phyloP scores from a whole-genome alignment of 306 rosid genomes.

The Albizia julibrissin region DNA sequence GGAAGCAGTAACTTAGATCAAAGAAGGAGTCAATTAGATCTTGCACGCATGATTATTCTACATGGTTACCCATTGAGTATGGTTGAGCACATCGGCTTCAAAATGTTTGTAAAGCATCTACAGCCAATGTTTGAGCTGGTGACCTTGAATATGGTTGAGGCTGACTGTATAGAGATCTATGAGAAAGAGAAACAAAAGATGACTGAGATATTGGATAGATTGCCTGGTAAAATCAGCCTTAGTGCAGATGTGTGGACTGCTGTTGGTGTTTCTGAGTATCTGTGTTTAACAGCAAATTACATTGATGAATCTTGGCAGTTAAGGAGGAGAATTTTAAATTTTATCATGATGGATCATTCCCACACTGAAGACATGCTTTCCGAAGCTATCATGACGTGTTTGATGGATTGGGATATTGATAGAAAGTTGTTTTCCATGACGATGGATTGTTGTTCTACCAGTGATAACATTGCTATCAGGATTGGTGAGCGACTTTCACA shows the following conservation, averaged over 20 bases:
- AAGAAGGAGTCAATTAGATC: slow-evolving; percentile 85
- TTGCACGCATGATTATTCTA: slow-evolving; percentile 94
- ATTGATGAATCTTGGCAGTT: slow-evolving; percentile 89
- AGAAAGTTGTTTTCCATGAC: slow-evolving; percentile 88
- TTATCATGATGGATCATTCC: slow-evolving; percentile 69
- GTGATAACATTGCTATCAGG: slow-evolving; percentile 60
- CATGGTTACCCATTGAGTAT: slow-evolving; percentile 95
- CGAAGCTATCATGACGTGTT: slow-evolving; percentile 71
- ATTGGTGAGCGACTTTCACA: slow-evolving; percentile 80
- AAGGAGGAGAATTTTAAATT: slow-evolving; percentile 77
- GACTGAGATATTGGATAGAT: slow-evolving; percentile 84
- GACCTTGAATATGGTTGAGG: slow-evolving; percentile 73
- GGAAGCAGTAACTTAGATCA: slow-evolving; percentile 74
- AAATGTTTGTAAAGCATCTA: slow-evolving; percentile 79
- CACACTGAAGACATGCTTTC: slow-evolving; percentile 83
- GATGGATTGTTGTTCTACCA: slow-evolving; percentile 71
- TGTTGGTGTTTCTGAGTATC: slow-evolving; percentile 53
- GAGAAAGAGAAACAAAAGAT: slow-evolving; percentile 83
- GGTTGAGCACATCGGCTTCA: slow-evolving; percentile 94
- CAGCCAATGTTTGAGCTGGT: slow-evolving; percentile 96
- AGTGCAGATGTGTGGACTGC: slow-evolving; percentile 84
- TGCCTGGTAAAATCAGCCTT: slow-evolving; percentile 91
- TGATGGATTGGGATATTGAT: slow-evolving; percentile 98
- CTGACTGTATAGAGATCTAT: slow-evolving; percentile 88
- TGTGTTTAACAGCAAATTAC: slow-evolving; percentile 88